phyloP scores from a whole-genome alignment of 768 basidiomycete genomes.

The Mycena indigotica region DNA sequence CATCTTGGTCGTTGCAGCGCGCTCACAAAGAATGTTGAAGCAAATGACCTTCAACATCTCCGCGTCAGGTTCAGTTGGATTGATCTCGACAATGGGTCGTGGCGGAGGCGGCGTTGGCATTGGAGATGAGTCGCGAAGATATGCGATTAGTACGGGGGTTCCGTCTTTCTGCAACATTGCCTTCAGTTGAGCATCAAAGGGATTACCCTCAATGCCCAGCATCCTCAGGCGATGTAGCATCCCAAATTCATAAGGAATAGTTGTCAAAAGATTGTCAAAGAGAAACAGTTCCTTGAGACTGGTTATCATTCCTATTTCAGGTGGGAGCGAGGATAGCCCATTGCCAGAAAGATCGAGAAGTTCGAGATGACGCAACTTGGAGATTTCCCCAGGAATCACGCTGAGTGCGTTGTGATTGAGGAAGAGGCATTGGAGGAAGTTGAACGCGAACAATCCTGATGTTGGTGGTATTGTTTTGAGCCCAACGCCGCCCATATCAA shows the following conservation, averaged over 20 bases:
- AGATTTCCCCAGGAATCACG: constrained; percentile 78
- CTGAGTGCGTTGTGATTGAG: constrained; percentile 92
- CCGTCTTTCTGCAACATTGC: constrained; percentile 91
- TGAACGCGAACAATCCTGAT: constrained; percentile 80
- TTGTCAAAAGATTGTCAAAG: constrained; percentile 92
- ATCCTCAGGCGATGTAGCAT: constrained; percentile 90
- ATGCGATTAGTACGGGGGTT: constrained; percentile 84
- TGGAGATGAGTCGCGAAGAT: constrained; percentile 92
- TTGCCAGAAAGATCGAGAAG: constrained; percentile 93
- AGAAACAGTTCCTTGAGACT: constrained; percentile 89
- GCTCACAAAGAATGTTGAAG: constrained; percentile 95
- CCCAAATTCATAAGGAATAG: constrained; percentile 85
- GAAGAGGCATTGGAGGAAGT: constrained; percentile 92
- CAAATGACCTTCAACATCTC: constrained; percentile 82
- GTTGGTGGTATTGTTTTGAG: constrained; percentile 86
- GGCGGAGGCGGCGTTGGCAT: constrained; percentile 79
- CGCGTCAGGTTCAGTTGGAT: constrained; percentile 57
- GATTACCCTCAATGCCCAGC: constrained; percentile 96
- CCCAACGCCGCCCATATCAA: constrained; percentile 95
- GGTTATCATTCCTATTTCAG: constrained; percentile 89
- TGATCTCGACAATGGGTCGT: constrained; percentile 66
- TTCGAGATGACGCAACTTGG: constrained; percentile 82
- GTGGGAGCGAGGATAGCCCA: constrained; percentile 71
- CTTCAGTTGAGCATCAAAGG: constrained; percentile 76
- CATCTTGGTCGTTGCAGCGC: constrained; percentile 81